These are phyloP conservation scores for Rhododendron vialii DNA, from an alignment of 148 eudicot species.

Conservation along the genomic window DNA sequence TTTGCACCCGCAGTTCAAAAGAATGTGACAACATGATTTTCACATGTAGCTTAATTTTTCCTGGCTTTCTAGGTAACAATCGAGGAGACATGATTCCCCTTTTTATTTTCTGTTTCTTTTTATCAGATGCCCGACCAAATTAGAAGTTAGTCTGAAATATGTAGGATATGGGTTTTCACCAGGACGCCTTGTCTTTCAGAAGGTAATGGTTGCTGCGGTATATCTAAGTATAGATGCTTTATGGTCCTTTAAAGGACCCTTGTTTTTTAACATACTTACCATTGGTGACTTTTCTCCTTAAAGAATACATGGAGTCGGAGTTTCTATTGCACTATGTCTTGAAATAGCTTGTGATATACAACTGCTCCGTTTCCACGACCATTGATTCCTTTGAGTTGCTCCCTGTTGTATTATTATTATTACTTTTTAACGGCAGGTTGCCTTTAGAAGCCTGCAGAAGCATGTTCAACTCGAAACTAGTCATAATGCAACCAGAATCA, in stretches of 20 bases:
- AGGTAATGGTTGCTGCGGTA: not conserved
- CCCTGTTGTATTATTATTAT: not conserved
- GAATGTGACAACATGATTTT: not conserved
- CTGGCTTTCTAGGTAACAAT: not conserved
- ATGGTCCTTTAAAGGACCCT: not conserved
- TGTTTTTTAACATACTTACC: not conserved
- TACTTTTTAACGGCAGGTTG: conserved; percentile 2
- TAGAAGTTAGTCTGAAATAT: not conserved
- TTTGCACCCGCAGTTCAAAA: not conserved
- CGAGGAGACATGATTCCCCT: not conserved
- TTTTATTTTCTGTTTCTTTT: not conserved
- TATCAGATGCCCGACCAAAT: not conserved
- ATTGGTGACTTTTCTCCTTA: not conserved
- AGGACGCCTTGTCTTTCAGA: not conserved
- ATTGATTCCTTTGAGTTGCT: not conserved
- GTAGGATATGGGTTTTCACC: not conserved
- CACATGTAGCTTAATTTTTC: not conserved
- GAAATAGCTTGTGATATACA: not conserved
- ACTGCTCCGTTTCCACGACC: not conserved
- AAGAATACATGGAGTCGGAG: not conserved
- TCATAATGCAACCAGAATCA: not conserved
- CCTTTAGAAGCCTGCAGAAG: conserved; percentile 11
- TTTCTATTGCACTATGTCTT: not conserved
- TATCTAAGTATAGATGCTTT: not conserved
- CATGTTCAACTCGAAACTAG: conserved; percentile 4